A percentile compares a stretch with the other conserved stretches of the same genome.
Conservation (phyloP, 139 green algal genomes). For the Haematococcus sp. region DNA sequence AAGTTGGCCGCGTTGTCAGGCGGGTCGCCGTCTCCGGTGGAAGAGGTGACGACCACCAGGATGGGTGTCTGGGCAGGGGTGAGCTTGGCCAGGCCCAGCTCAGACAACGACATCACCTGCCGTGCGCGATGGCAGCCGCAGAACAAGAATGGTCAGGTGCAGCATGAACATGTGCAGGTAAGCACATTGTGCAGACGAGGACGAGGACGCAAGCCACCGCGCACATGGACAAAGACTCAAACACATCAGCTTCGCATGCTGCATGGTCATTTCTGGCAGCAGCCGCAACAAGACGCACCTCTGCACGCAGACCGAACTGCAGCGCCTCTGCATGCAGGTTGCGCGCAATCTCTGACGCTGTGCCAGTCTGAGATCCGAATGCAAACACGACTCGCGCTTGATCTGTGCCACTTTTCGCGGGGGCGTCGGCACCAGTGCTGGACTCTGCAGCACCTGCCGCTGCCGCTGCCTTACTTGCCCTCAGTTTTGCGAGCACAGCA, state of each 20-base stretch:
- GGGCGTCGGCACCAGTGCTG: neutral
- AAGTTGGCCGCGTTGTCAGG: constrained; percentile 89
- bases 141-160: constrained; percentile 7
- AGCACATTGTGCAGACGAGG: too few species aligned
- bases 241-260: too few species aligned
- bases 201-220: too few species aligned
- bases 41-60: constrained; percentile 51
- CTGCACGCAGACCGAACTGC: constrained; percentile 42
- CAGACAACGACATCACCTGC: constrained; percentile 66
- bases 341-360: constrained; percentile 85
- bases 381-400: constrained; percentile 52
- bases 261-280: neutral
- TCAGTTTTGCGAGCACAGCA: constrained; percentile 3
- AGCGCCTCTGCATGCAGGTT: constrained; percentile 76
- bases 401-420: neutral
- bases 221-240: too few species aligned
- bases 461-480: neutral
- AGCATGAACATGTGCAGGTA: too few species aligned
- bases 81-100: constrained; percentile 69
- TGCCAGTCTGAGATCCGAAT: constrained; percentile 93
- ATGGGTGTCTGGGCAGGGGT: constrained; percentile 23
- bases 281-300: constrained; percentile 26
- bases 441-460: neutral
- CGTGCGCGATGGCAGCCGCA: neutral
- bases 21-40: constrained; percentile 83